Base-by-base conservation (phyloP, 306 rosid species). In the Quillaja saponaria region DNA sequence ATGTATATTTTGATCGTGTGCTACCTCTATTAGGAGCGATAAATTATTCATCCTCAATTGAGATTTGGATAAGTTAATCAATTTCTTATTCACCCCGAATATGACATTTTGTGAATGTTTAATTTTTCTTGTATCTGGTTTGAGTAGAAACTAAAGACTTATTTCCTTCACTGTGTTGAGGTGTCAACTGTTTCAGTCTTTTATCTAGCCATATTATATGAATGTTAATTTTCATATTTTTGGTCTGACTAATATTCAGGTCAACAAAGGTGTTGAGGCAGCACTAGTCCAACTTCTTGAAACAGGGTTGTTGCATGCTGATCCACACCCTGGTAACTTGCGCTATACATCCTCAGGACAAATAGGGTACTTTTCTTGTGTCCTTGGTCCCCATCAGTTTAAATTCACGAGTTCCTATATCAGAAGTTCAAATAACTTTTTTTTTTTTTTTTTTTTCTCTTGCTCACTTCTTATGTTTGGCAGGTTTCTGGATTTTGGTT, bases 241-340 rank as follows among this genome's bases (percentile, higher is more conserved):
- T n/a, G n/a, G n/a, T n/a, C n/a, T n/a, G n/a, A n/a, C n/a, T n/a
- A n/a, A n/a, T n/a, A n/a, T n/a, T 67, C 80, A 91, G 98, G 92
- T 91, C 59, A 86, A 67, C 73, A 88, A 86, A 77, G 98, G 98
- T 66, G 95, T 88, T 73, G 96, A 91, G 80, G 82, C 96, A 69
- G 76, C 88, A 49, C 74, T 91, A 66, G 85, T 86, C 69, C 98
- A 91, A 64, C 96, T 91, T 66, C 96, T 91, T 49, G 98, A 91
- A 82, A 91, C 98, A 6, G 96, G 98, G 66, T 79, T 91, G 76
- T 68, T 88, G 69, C 98, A 91, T 73, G 98, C 98, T 64, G 98
- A 91, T 86, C 98, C 96, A 63, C 98, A 91, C 74, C 84, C 98
- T 49, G 98, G 98, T 69, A 91, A 91, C 89, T 68, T 91, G 80